Conservation (phyloP, 2,329 filamentous ascomycete genomes). For the Paecilomyces fulvus region DNA sequence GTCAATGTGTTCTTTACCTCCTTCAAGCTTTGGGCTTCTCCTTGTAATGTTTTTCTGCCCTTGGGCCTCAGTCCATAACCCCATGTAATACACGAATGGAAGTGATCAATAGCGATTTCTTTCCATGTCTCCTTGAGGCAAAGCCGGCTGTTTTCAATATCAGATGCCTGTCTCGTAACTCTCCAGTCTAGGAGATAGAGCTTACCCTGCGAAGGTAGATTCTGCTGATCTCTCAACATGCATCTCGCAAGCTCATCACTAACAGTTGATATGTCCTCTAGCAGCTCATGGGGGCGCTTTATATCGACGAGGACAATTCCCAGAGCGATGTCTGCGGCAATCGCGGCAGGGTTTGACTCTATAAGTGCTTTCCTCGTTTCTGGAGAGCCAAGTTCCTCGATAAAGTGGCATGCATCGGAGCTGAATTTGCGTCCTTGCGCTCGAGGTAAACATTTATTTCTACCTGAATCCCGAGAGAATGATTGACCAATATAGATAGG, state of each 20-base stretch:
- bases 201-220: constrained; percentile 13
- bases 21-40: background rate
- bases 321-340: constrained; percentile 7
- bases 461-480: background rate
- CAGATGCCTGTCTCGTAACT: constrained; percentile 11
- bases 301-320: constrained; percentile 22
- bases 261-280: constrained; percentile 14
- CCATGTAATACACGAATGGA: constrained; percentile 28
- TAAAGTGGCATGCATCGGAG: constrained; percentile 10
- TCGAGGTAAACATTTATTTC: background rate
- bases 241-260: constrained; percentile 9
- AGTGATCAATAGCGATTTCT: constrained; percentile 17
- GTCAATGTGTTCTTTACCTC: background rate
- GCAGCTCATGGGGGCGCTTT: constrained; percentile 5
- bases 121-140: constrained; percentile 21
- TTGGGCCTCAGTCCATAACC: constrained; percentile 1
- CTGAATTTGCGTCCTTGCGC: constrained; percentile 6
- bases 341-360: constrained; percentile 15
- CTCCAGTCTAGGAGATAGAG: constrained; percentile 26
- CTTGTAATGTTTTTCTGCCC: background rate
- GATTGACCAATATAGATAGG: constrained; percentile 17
- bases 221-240: constrained; percentile 1
- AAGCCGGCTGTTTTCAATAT: constrained; percentile 11
- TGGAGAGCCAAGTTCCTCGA: constrained; percentile 9
- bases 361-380: constrained; percentile 4